phyloP scores from a whole-genome alignment of 2,329 filamentous ascomycete genomes.

The Passalora sequoiae region DNA sequence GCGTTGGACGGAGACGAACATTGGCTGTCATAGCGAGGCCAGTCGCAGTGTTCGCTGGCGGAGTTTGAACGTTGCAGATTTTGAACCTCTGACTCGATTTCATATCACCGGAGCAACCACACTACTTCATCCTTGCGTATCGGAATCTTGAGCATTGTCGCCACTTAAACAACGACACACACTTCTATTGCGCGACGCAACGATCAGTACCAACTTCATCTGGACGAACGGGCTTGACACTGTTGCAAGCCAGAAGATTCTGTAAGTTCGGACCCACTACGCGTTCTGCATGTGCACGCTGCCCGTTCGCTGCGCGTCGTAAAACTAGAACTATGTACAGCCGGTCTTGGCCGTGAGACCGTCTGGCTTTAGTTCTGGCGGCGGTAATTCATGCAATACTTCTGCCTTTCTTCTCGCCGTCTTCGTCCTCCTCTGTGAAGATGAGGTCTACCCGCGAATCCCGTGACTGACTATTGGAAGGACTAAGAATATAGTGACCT shows the following conservation, averaged over 20 bases:
- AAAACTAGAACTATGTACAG: too few relatives aligned
- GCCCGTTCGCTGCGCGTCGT: too few relatives aligned
- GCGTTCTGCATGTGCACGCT: too few relatives aligned
- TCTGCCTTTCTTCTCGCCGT: background rate
- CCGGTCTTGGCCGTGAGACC: too few relatives aligned
- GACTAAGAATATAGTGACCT: too few relatives aligned
- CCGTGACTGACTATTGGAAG: background rate
- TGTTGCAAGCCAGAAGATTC: background rate
- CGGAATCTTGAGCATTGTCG: too few relatives aligned
- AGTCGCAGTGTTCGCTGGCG: background rate
- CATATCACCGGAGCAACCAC: conserved; percentile 3
- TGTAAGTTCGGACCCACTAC: background rate
- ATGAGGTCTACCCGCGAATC: background rate
- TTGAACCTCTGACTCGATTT: conserved; percentile 1
- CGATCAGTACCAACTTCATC: too few relatives aligned
- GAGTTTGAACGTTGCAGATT: background rate
- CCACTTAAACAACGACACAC: background rate
- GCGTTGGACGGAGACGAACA: conserved; percentile 3
- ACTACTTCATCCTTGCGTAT: too few relatives aligned
- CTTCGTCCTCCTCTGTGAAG: background rate
- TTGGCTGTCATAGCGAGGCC: conserved; percentile 8
- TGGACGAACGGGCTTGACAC: too few relatives aligned
- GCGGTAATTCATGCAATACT: too few relatives aligned
- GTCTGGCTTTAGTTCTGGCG: too few relatives aligned
- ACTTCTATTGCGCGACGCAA: background rate